Evolutionary conservation across 441 rosid genomes (phyloP), one percentile per base, ranked within the genome.

Genomic region (Rhodomyrtus psidioides): DNA sequence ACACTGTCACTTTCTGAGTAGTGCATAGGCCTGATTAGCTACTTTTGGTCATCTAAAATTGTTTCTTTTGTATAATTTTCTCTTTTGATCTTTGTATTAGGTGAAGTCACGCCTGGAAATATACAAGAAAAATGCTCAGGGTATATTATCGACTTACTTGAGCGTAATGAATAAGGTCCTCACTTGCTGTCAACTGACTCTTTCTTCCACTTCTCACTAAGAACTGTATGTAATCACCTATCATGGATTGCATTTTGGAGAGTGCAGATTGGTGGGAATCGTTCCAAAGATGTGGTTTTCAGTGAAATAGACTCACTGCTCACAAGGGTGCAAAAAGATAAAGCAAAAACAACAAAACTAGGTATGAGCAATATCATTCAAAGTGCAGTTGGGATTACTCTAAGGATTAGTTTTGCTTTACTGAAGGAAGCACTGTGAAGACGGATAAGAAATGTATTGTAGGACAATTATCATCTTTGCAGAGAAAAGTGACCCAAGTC

Each of bases 21-120:
- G 26, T 34, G 46, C 76, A 30, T 30, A 34, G 76, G 26, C 76
- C 76, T 65, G 76, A 65, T 9, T 65, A 65, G 42, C 46, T 62
- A 65, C 76, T 65, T 75, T 42, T 39, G 54, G 56, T 23, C 19
- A 14, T 46, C 65, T 82, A 46, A 42, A 6, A 49, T 21, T 3
- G 44, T 39, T 39, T 70, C 16, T 15, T 70, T 21, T 65, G 2
- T 42, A 14, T 82, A 82, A 60, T 55, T 70, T 28, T 30, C 13
- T 46, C 9, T 70, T 49, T 87, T 27, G 57, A 76, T 28, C 58
- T 85, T 87, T 81, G 42, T 88, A 44, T 82, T 53, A 95, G 99
- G 98, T 92, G n/a, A 97, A 93, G 90, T 89, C 96, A 55, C 95
- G 98, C 9, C 86, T 97, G 86, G 92, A 96, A 88, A 93, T 94